These are phyloP conservation scores for Plasmodiophora brassicae DNA, from an alignment of 208 protist genomes.

Conservation along the genomic window DNA sequence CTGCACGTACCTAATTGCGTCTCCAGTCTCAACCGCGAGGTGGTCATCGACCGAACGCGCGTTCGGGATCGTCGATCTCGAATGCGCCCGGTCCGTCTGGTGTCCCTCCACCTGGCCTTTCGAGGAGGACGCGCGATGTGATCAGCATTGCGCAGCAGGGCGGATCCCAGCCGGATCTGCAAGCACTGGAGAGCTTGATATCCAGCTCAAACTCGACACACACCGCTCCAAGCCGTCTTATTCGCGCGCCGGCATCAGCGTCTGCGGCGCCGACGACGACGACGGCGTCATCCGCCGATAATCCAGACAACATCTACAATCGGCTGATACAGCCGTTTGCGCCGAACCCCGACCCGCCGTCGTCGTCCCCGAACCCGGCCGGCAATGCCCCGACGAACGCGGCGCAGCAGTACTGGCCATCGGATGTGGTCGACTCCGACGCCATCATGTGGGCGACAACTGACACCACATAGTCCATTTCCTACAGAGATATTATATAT, in stretches of 20 bases:
- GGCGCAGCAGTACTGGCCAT: no score
- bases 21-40: no score
- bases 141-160: background rate
- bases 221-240: background rate
- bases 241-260: background rate
- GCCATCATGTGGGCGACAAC: no score
- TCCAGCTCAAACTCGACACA: background rate
- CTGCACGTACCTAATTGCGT: no score
- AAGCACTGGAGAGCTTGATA: background rate
- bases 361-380: no score
- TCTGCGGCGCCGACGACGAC: background rate
- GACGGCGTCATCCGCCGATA: background rate
- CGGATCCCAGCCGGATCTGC: background rate
- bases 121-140: background rate
- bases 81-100: background rate
- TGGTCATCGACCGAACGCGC: background rate
- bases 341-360: no score
- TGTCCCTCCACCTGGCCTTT: background rate
- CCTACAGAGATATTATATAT: no score
- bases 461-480: no score
- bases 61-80: background rate
- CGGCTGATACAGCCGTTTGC: slow-evolving; percentile 8
- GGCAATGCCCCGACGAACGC: no score
- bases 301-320: slow-evolving; percentile 26
- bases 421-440: no score